Evolutionary conservation across 768 basidiomycete genomes (phyloP).

Genomic region (Cystofilobasidium ferigula): DNA sequence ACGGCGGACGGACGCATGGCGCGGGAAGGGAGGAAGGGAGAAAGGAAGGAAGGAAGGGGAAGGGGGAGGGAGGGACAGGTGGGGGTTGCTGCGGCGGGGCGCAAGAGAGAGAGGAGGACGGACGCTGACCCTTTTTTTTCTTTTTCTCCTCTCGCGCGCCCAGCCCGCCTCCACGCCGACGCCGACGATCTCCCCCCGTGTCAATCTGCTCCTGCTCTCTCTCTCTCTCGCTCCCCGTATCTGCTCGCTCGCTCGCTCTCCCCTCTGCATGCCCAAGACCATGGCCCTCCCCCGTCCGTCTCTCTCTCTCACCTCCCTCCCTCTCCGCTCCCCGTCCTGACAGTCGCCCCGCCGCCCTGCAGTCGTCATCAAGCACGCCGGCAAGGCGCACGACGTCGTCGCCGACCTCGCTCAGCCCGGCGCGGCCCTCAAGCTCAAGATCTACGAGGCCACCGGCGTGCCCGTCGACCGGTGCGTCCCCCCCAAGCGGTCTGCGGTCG

Average conservation of each 20-base stretch:
- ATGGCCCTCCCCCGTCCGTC: conserved; percentile 16
- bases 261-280: conserved; percentile 13
- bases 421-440: conserved; percentile 64
- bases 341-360: neutral
- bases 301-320: conserved; percentile 67
- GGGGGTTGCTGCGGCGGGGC: too few relatives aligned
- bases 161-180: conserved; percentile 91
- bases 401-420: conserved; percentile 64
- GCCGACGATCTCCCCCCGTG: conserved; percentile 80
- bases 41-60: too few relatives aligned
- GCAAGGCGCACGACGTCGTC: conserved; percentile 58
- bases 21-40: too few relatives aligned
- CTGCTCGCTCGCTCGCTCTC: neutral
- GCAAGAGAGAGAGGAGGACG: neutral
- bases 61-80: too few relatives aligned
- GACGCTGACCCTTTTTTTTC: conserved; percentile 1
- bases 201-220: neutral
- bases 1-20: neutral
- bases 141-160: conserved; percentile 16
- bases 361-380: conserved; percentile 82
- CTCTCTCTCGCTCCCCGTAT: neutral
- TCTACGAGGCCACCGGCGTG: conserved; percentile 73
- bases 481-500: neutral
- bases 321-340: neutral
- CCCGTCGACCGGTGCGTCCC: conserved; percentile 34